Percentiles rank a stretch among this genome's conserved stretches.
Evolutionary conservation across 2,329 filamentous ascomycete genomes (phyloP).

Genomic region (Clarireedia paspali): DNA sequence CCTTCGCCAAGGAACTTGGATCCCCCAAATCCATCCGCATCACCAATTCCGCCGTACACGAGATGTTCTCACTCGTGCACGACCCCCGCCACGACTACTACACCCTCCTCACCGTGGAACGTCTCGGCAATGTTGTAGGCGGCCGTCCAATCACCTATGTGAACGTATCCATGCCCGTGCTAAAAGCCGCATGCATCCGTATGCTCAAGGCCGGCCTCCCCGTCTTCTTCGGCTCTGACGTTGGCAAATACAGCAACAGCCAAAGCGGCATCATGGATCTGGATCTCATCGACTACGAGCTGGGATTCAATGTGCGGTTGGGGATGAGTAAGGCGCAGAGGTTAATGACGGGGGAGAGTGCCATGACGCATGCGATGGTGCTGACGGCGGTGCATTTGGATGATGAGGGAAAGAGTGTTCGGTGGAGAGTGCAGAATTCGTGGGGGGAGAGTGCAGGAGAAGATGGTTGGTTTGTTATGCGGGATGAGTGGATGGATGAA

Average conservation of each 20-base stretch:
- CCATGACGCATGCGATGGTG: constrained; percentile 92
- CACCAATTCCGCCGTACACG: constrained; percentile 52
- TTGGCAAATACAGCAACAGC: constrained; percentile 71
- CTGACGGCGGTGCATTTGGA: constrained; percentile 78
- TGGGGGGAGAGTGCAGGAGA: constrained; percentile 67
- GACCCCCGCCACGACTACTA: constrained; percentile 74
- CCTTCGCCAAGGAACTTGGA: constrained; percentile 63
- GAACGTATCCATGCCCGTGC: constrained; percentile 66
- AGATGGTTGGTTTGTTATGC: constrained; percentile 87
- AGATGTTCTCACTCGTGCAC: constrained; percentile 75
- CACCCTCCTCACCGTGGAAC: constrained; percentile 65
- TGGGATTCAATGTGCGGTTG: constrained; percentile 73
- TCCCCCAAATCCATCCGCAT: constrained; percentile 49
- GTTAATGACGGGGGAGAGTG: constrained; percentile 64
- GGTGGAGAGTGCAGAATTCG: constrained; percentile 84
- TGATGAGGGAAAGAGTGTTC: constrained; percentile 52
- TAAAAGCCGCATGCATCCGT: constrained; percentile 66
- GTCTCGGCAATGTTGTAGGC: constrained; percentile 75
- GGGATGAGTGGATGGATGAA: constrained; percentile 69
- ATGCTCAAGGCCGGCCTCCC: constrained; percentile 75
- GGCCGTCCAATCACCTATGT: constrained; percentile 72
- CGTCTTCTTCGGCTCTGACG: constrained; percentile 84
- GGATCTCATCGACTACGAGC: constrained; percentile 66
- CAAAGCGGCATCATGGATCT: constrained; percentile 72
- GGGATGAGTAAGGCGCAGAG: constrained; percentile 70